Percentiles rank a stretch among this genome's conserved stretches.
Conservation (phyloP, 164 flowering plant genomes). For the Liquidambar formosana region DNA sequence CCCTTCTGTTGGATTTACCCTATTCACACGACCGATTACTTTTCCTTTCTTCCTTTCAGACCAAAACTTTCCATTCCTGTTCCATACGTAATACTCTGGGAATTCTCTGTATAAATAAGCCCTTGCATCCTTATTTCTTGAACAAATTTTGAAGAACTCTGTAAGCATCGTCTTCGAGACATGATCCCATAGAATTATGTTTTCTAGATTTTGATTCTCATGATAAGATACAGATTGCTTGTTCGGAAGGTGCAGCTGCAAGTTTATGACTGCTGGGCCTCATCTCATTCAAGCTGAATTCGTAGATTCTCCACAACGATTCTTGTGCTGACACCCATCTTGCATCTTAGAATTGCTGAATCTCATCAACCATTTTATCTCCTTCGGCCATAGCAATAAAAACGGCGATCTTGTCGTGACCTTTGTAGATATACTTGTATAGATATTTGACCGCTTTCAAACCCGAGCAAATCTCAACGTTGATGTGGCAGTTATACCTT, state of each 20-base stretch:
- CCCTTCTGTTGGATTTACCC: conserved; percentile 9
- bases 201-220: neutral
- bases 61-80: neutral
- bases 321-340: neutral
- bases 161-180: too few relatives aligned
- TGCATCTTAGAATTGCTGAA: neutral
- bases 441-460: neutral
- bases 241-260: neutral
- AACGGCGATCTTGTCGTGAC: neutral
- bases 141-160: neutral
- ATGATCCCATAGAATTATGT: neutral
- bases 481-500: conserved; percentile 1
- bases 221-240: neutral
- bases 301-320: neutral
- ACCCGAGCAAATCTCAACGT: neutral
- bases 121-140: neutral
- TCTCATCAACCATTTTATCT: too few relatives aligned
- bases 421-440: neutral
- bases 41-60: neutral
- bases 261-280: neutral
- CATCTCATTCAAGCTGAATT: neutral
- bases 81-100: conserved; percentile 8
- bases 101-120: conserved; percentile 12
- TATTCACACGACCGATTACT: neutral
- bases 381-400: neutral